Evolutionary conservation across 805 yeast genomes (phyloP).

Genomic region (Cyberlindnera saturnus): DNA sequence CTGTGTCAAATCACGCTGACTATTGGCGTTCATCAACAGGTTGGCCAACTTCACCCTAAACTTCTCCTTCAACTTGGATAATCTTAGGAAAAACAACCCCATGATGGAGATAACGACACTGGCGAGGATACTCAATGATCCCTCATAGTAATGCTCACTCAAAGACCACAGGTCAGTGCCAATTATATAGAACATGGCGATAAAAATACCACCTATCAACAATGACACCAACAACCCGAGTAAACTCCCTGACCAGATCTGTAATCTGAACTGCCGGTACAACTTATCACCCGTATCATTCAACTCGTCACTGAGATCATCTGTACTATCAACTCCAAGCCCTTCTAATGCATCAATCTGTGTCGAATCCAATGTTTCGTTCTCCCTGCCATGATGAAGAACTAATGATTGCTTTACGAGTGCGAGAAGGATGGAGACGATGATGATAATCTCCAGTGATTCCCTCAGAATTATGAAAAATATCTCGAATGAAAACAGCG

Average conservation of each 20-base stretch:
- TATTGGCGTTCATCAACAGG: conserved; percentile 22
- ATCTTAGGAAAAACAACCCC: conserved; percentile 79
- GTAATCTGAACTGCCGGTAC: conserved; percentile 48
- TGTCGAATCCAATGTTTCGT: background rate
- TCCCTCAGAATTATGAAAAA: conserved; percentile 71
- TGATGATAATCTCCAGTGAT: conserved; percentile 70
- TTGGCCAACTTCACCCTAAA: conserved; percentile 62
- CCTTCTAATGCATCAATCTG: background rate
- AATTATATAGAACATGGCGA: conserved; percentile 62
- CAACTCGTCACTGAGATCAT: conserved; percentile 1
- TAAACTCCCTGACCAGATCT: conserved; percentile 79
- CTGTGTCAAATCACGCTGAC: conserved; percentile 7
- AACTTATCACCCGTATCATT: conserved; percentile 24
- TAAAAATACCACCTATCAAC: conserved; percentile 65
- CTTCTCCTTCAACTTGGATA: conserved; percentile 76
- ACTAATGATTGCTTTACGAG: conserved; percentile 58
- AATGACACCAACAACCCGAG: conserved; percentile 66
- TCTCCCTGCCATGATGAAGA: conserved; percentile 25
- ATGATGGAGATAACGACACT: conserved; percentile 74
- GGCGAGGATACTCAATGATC: conserved; percentile 71
- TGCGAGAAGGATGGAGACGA: conserved; percentile 66
- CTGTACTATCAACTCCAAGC: background rate
- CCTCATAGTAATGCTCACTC: conserved; percentile 89
- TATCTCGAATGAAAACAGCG: conserved; percentile 63
- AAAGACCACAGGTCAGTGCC: conserved; percentile 85